Conservation (phyloP, 116 monocot species). For the Papilionanthe hybrid region DNA sequence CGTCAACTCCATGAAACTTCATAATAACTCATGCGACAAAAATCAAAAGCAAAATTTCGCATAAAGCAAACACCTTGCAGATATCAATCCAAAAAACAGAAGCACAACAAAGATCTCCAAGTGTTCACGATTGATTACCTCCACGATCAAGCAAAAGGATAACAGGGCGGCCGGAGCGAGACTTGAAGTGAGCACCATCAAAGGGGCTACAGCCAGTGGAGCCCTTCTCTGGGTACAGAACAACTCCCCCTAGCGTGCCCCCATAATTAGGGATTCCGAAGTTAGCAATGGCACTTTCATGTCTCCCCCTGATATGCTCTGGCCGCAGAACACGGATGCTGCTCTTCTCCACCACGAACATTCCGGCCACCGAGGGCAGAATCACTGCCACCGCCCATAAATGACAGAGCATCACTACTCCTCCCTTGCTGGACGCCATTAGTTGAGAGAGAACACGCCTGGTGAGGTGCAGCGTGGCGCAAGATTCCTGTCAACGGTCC, state of each 20-base stretch:
- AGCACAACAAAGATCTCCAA: not conserved
- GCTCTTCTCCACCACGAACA: constrained; percentile 52
- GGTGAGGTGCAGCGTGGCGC: constrained; percentile 12
- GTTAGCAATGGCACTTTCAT: constrained; percentile 54
- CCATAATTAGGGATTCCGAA: constrained; percentile 55
- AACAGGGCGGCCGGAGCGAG: constrained; percentile 57
- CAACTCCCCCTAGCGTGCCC: constrained; percentile 37
- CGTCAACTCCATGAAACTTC: not conserved
- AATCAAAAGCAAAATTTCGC: not conserved
- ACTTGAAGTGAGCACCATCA: constrained; percentile 37
- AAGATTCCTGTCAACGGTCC: constrained; percentile 7
- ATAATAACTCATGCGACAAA: not conserved
- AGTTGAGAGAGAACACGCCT: not conserved
- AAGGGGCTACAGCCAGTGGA: constrained; percentile 50
- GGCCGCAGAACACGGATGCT: constrained; percentile 40
- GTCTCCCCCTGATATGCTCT: constrained; percentile 37
- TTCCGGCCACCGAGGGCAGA: constrained; percentile 6
- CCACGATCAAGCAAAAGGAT: constrained; percentile 85
- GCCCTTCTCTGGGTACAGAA: constrained; percentile 52
- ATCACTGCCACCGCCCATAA: not conserved
- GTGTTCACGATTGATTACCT: constrained; percentile 26
- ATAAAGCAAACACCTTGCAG: not conserved
- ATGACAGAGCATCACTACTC: not conserved
- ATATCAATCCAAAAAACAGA: not conserved
- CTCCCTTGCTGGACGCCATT: constrained; percentile 10